Percentiles rank a stretch among this genome's conserved stretches.
phyloP scores from a whole-genome alignment of 2,329 filamentous ascomycete species.

The Nigrospora oryzae region DNA sequence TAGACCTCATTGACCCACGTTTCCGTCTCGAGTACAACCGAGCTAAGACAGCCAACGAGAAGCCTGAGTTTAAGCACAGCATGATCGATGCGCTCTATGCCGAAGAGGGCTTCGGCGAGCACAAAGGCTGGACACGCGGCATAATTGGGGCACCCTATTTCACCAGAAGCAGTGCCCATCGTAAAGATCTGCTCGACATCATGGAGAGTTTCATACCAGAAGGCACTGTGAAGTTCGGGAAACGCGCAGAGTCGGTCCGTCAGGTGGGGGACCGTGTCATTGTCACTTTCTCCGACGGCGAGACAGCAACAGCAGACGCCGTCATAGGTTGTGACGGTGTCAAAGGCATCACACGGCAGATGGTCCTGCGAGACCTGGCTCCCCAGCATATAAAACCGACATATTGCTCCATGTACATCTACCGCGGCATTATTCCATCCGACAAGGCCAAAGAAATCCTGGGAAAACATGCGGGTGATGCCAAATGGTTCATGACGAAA shows the following conservation, averaged over 20 bases:
- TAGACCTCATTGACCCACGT: constrained; percentile 28
- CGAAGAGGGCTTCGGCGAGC: constrained; percentile 28
- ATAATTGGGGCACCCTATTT: constrained; percentile 26
- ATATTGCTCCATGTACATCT: constrained; percentile 20
- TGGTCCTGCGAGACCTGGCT: constrained; percentile 12
- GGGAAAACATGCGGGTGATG: constrained; percentile 16
- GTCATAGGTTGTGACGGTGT: constrained; percentile 19
- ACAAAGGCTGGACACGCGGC: constrained; percentile 24
- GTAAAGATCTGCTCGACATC: constrained; percentile 31
- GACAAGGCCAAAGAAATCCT: constrained; percentile 14
- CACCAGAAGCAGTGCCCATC: constrained; percentile 29
- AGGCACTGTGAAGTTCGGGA: constrained; percentile 15
- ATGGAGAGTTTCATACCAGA: constrained; percentile 24
- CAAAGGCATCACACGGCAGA: constrained; percentile 13
- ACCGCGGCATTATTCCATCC: constrained; percentile 20
- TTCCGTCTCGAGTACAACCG: constrained; percentile 27
- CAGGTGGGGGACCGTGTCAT: constrained; percentile 12
- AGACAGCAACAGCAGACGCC: constrained; percentile 9
- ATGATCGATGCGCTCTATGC: constrained; percentile 31
- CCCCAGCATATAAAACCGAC: constrained; percentile 17
- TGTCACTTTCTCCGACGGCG: constrained; percentile 14
- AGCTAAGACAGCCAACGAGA: constrained; percentile 28
- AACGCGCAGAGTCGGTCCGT: constrained; percentile 13
- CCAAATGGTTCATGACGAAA: constrained; percentile 18
- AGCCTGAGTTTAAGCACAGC: constrained; percentile 24